A percentile compares a stretch with the other conserved stretches of the same genome.
Evolutionary conservation across 192 early-diverging fungal genomes (phyloP).

Genomic region (Nowakowskiella sp.): DNA sequence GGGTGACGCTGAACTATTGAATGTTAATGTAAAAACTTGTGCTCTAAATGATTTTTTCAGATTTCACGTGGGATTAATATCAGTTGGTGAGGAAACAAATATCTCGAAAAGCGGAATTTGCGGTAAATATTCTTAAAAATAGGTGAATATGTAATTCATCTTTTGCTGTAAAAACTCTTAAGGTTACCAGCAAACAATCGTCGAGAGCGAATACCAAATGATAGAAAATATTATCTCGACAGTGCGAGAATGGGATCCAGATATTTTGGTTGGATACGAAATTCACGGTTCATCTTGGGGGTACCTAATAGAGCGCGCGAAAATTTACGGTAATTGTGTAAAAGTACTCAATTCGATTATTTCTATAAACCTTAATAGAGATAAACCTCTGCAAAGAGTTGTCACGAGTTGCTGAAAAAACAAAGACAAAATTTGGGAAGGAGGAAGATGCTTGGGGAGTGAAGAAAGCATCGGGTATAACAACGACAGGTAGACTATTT

Average conservation of each 20-base stretch:
- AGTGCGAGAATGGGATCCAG: conserved; percentile 65
- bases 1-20: too few species aligned
- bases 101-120: conserved; percentile 18
- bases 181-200: conserved; percentile 28
- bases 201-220: conserved; percentile 50
- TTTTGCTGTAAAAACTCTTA: too few species aligned
- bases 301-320: conserved; percentile 62
- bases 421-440: conserved; percentile 27
- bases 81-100: conserved; percentile 19
- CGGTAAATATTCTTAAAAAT: too few species aligned
- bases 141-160: too few species aligned
- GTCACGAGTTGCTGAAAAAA: conserved; percentile 35
- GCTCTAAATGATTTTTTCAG: conserved; percentile 20
- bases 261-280: conserved; percentile 83
- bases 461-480: conserved; percentile 55
- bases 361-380: not conserved
- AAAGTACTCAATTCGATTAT: conserved; percentile 11
- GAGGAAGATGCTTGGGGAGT: conserved; percentile 50
- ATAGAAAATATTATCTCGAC: conserved; percentile 44
- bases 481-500: conserved; percentile 65
- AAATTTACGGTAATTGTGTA: conserved; percentile 14
- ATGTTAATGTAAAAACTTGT: too few species aligned
- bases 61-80: conserved; percentile 49
- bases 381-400: conserved; percentile 36
- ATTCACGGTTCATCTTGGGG: conserved; percentile 84